Base-by-base conservation (phyloP, 2,329 filamentous ascomycete genomes). In the Cladophialophora exuberans region DNA sequence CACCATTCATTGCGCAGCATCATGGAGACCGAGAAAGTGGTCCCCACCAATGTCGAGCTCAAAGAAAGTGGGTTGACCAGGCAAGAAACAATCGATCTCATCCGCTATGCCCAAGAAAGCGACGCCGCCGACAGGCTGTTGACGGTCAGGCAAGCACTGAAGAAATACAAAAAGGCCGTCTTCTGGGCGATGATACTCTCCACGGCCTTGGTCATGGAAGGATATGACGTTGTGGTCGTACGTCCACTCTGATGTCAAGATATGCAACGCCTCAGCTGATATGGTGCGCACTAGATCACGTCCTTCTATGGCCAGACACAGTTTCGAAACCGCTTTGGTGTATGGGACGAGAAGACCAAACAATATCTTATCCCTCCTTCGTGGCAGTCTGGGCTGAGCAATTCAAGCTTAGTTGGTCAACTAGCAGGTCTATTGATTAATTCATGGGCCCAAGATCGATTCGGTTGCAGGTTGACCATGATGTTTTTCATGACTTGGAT, bases 391-490 rank as follows among this genome's bases (percentile, higher is more conserved):
- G 68, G 61, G 2, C 43, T 71, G 13, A 58, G 57, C 18, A 67
- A 69, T 45, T 63, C 62, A n/a, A 63, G 63, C 3, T 52, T 58
- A 33, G 61, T 65, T 17, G 66, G 66, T 1, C 61, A 68, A 42
- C 61, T 67, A 22, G 35, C 66, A n/a, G 68, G 67, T 5, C 67
- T 67, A 23, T 57, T 69, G n/a, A 43, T 69, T 44, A 69, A 68
- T 30, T 64, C 66, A 42, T 68, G 63, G 35, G 48, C 64, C 33
- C 65, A 64, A 7, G 65, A 65, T 3, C 44, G 55, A 43, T 68
- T 63, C 55, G 79, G 79, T 1, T 75, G 79, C 46, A 72, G 75
- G 39, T 69, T 67, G 48, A 73, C 77, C 0, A 70, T 79, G 62
- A 73, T 80, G 38, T 55, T 62, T 26, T 70, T 70, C 3, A 69